A percentile compares a stretch with the other conserved stretches of the same genome.
phyloP scores from a whole-genome alignment of 768 basidiomycete species.

The Mycena olivaceomarginata region DNA sequence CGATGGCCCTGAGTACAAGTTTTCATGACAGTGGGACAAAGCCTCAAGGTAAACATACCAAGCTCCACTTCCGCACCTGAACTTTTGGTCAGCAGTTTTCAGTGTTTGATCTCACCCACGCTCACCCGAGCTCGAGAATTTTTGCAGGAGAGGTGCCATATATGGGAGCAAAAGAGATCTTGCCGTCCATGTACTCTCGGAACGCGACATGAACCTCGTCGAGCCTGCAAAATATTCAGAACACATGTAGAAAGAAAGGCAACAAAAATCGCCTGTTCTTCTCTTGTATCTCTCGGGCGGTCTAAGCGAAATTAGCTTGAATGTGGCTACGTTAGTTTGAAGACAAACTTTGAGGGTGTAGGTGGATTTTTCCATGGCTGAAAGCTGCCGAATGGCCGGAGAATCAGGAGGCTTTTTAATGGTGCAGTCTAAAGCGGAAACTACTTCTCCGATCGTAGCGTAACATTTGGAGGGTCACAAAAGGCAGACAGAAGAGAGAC shows the following conservation, averaged over 20 bases:
- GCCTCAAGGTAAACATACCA: neutral
- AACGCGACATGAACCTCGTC: conserved; percentile 19
- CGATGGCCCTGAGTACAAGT: conserved; percentile 13
- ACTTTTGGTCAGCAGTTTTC: neutral
- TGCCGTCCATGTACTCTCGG: conserved; percentile 4
- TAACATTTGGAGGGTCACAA: too few relatives aligned
- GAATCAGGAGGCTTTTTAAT: too few relatives aligned
- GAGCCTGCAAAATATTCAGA: neutral
- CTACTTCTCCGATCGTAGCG: too few relatives aligned
- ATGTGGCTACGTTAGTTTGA: too few relatives aligned
- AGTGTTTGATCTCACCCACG: neutral
- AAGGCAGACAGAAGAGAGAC: too few relatives aligned
- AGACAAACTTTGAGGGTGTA: too few relatives aligned
- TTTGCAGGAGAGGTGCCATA: neutral
- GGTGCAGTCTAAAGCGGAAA: too few relatives aligned
- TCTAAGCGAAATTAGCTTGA: too few relatives aligned
- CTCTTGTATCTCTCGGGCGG: conserved; percentile 10
- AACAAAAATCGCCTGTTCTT: neutral
- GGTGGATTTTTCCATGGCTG: too few relatives aligned
- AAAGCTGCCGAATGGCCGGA: too few relatives aligned
- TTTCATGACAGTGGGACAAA: neutral
- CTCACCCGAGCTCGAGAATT: conserved; percentile 23
- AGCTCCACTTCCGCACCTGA: conserved; percentile 23
- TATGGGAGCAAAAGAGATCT: conserved; percentile 14
- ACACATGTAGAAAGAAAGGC: neutral